Percentiles rank a stretch among this genome's conserved stretches.
Conservation (phyloP, 2,329 filamentous ascomycete genomes). For the Penicillium capsulatum region DNA sequence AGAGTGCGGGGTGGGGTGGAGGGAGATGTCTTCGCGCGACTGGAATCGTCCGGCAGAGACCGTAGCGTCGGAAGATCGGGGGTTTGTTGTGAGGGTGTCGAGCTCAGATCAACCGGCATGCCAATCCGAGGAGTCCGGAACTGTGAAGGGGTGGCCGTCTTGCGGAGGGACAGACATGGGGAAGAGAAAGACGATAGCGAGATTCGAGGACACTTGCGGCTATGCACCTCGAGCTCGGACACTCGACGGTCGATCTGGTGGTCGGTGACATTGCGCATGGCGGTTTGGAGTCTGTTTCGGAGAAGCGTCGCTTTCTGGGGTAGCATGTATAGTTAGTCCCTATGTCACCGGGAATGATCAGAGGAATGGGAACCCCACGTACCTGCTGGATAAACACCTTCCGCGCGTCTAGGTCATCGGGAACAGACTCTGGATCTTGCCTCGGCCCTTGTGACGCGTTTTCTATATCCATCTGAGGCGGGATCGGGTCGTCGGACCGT, state of each 20-base stretch:
- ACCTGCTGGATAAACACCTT: constrained; percentile 42
- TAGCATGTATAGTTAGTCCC: constrained; percentile 17
- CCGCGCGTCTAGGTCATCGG: constrained; percentile 35
- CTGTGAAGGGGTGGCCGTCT: constrained; percentile 20
- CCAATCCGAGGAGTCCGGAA: constrained; percentile 21
- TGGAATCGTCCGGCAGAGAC: constrained; percentile 12
- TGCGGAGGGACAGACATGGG: constrained; percentile 14
- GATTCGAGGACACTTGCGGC: constrained; percentile 33
- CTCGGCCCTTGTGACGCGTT: constrained; percentile 8
- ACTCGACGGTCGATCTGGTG: constrained; percentile 40
- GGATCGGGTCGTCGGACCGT: constrained; percentile 15
- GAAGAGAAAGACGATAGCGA: constrained; percentile 20
- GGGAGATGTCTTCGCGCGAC: constrained; percentile 13
- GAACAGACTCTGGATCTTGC: constrained; percentile 21
- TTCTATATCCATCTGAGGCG: constrained; percentile 12
- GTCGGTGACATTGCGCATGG: constrained; percentile 38
- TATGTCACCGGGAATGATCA: neutral
- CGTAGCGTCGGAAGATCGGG: constrained; percentile 20
- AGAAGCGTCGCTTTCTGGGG: constrained; percentile 40
- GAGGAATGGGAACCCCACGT: constrained; percentile 7
- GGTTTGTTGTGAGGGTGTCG: constrained; percentile 19
- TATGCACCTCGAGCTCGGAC: constrained; percentile 40
- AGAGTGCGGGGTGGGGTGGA: constrained; percentile 18
- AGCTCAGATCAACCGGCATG: constrained; percentile 11
- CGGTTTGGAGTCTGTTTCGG: constrained; percentile 36